These are phyloP conservation scores for Suillus americanus DNA, from an alignment of 768 basidiomycete genomes.

Conservation along the genomic window DNA sequence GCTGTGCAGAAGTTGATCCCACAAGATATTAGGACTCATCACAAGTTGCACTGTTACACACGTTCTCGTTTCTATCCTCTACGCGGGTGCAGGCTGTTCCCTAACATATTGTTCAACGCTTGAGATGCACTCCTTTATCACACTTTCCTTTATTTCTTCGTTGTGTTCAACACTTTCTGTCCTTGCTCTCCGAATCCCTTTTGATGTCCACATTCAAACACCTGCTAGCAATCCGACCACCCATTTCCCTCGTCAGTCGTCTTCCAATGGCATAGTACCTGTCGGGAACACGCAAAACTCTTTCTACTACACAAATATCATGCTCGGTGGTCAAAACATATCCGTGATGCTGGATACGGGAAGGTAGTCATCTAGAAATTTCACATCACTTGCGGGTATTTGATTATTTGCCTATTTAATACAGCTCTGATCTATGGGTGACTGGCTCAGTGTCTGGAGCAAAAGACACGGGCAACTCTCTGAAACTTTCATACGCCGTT, in stretches of 20 bases:
- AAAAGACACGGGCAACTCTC: conserved; percentile 53
- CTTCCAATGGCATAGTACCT: conserved; percentile 33
- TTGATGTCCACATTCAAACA: conserved; percentile 24
- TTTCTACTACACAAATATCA: conserved; percentile 72
- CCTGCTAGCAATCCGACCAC: conserved; percentile 11
- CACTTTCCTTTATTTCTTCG: conserved; percentile 23
- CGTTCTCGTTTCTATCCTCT: not conserved
- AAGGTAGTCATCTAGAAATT: conserved; percentile 44
- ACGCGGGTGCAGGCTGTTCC: conserved; percentile 1
- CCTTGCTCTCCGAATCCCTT: conserved; percentile 34
- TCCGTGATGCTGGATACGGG: conserved; percentile 75
- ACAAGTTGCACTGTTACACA: not conserved
- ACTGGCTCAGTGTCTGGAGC: conserved; percentile 46
- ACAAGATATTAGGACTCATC: not conserved
- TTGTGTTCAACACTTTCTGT: conserved; percentile 15
- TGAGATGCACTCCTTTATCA: conserved; percentile 24
- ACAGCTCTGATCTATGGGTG: conserved; percentile 79
- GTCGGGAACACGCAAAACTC: conserved; percentile 68
- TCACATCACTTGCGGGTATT: not conserved
- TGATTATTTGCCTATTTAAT: conserved; percentile 5
- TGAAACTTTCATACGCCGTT: conserved; percentile 66
- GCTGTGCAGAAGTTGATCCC: not conserved
- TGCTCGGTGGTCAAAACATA: conserved; percentile 56
- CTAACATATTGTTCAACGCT: not conserved
- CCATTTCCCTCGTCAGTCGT: conserved; percentile 25